Evolutionary conservation across 768 basidiomycete species (phyloP).

Genomic region (Boletellus ananiceps): DNA sequence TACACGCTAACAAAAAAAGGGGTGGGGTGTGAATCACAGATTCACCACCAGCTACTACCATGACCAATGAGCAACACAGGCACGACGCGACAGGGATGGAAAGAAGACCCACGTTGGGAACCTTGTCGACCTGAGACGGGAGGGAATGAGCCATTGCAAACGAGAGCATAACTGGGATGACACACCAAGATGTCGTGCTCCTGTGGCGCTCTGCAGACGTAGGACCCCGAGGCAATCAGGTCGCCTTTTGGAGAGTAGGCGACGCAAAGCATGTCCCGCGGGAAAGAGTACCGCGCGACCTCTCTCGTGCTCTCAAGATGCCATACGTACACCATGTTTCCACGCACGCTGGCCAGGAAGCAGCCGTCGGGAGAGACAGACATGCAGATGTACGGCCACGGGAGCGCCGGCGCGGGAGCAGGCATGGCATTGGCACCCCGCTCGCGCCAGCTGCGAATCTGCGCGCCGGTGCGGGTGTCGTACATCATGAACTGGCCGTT

Average conservation of each 20-base stretch:
- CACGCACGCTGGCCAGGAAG: constrained; percentile 18
- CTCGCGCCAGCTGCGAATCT: constrained; percentile 21
- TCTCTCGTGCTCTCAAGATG: constrained; percentile 12
- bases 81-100: too few species aligned
- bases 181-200: constrained; percentile 5
- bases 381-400: constrained; percentile 23
- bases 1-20: constrained; percentile 3
- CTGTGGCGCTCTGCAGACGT: constrained; percentile 14
- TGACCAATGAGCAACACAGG: not conserved
- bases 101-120: constrained; percentile 7
- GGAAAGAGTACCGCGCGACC: constrained; percentile 19
- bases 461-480: constrained; percentile 14
- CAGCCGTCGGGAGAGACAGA: constrained; percentile 19
- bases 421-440: not conserved
- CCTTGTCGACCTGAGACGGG: not conserved
- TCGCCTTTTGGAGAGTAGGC: constrained; percentile 22
- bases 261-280: constrained; percentile 22
- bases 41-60: not conserved
- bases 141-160: not conserved
- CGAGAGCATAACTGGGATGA: not conserved
- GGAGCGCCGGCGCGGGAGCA: not conserved
- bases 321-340: constrained; percentile 15
- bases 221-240: constrained; percentile 14
- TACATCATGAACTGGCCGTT: constrained; percentile 25
- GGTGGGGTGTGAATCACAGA: not conserved